Percentiles rank a stretch among this genome's conserved stretches.
Evolutionary conservation across 192 early-diverging fungal genomes (phyloP).

Genomic region (Anaeromyces robustus): DNA sequence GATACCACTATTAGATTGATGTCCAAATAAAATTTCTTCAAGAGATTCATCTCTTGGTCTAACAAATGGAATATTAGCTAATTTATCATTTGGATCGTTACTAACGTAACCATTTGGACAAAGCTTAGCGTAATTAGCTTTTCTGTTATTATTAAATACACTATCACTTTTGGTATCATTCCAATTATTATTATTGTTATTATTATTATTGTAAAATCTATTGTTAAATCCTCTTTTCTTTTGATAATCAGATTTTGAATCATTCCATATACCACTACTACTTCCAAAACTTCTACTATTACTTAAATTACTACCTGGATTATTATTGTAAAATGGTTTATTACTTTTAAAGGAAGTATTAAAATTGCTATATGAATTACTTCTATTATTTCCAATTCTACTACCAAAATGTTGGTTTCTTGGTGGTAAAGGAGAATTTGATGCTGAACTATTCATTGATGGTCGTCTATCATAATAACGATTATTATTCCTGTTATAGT

Average conservation of each 20-base stretch:
- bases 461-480: neutral
- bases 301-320: neutral
- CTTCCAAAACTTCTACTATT: neutral
- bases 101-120: neutral
- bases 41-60: constrained; percentile 58
- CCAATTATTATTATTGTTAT: neutral
- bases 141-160: neutral
- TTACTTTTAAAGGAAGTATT: neutral
- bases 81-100: neutral
- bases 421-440: neutral
- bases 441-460: neutral
- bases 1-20: constrained; percentile 77
- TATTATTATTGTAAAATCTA: neutral
- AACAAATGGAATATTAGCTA: constrained; percentile 11
- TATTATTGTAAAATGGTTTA: neutral
- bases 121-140: neutral
- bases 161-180: neutral
- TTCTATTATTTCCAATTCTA: neutral
- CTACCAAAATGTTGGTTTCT: neutral
- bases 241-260: neutral
- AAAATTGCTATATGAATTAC: neutral
- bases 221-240: neutral
- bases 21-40: constrained; percentile 60
- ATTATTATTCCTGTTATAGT: neutral
- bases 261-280: neutral